These are phyloP conservation scores for Pleurotus pulmonarius DNA, from an alignment of 768 basidiomycete genomes.

Conservation along the genomic window DNA sequence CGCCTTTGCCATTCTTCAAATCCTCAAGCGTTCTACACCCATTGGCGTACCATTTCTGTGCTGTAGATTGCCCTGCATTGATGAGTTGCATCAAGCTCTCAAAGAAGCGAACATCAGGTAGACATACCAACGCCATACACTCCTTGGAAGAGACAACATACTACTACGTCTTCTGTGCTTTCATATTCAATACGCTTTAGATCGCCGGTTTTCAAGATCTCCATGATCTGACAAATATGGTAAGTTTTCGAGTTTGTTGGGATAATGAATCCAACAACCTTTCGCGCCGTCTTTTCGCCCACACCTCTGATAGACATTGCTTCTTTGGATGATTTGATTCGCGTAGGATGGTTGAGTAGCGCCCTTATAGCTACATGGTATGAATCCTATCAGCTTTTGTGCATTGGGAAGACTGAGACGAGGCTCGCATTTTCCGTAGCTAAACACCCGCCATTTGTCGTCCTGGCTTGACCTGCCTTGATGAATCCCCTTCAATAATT, in stretches of 20 bases:
- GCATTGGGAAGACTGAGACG: too few relatives aligned
- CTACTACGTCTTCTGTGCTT: conserved; percentile 57
- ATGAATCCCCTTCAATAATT: conserved; percentile 65
- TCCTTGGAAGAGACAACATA: conserved; percentile 60
- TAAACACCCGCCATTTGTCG: conserved; percentile 64
- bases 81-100: not conserved
- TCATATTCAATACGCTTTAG: conserved; percentile 67
- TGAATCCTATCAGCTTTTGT: too few relatives aligned
- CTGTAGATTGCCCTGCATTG: conserved; percentile 53
- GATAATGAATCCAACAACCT: conserved; percentile 34
- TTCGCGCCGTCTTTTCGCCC: conserved; percentile 72
- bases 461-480: conserved; percentile 56
- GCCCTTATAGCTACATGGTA: conserved; percentile 50
- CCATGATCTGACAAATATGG: conserved; percentile 58
- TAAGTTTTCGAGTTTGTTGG: not conserved
- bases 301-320: conserved; percentile 59
- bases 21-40: conserved; percentile 83
- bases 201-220: conserved; percentile 74
- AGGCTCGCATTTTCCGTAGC: conserved; percentile 61
- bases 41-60: conserved; percentile 67
- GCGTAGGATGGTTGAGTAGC: conserved; percentile 49
- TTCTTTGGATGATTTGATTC: conserved; percentile 55
- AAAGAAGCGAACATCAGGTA: not conserved
- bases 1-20: conserved; percentile 53
- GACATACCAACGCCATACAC: conserved; percentile 84